These are phyloP conservation scores for Pelargonium citronellum DNA, from an alignment of 441 rosid species.

Conservation along the genomic window DNA sequence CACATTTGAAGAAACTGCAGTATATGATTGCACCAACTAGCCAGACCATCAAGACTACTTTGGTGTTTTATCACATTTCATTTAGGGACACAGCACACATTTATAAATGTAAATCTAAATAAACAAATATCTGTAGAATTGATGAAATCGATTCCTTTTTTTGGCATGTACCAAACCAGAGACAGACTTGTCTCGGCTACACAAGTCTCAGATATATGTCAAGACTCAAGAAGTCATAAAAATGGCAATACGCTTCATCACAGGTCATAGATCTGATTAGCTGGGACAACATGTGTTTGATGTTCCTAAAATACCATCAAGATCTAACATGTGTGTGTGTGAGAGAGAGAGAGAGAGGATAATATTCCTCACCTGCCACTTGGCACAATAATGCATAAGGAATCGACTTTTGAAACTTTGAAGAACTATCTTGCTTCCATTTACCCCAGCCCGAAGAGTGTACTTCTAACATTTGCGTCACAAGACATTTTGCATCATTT, in stretches of 20 bases:
- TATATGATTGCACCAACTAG: not conserved
- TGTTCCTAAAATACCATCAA: not conserved
- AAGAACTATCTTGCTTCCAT: conserved; percentile 70
- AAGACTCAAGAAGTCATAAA: not conserved
- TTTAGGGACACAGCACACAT: not conserved
- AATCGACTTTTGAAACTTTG: conserved; percentile 85
- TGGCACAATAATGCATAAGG: conserved; percentile 78
- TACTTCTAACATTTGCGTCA: conserved; percentile 84
- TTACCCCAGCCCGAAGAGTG: conserved; percentile 61
- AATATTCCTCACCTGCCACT: conserved; percentile 63
- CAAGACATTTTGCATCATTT: conserved; percentile 57
- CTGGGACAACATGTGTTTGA: not conserved
- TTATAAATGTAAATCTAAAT: not conserved
- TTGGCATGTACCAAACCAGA: not conserved
- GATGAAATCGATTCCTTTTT: not conserved
- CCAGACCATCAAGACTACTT: not conserved
- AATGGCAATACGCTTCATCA: not conserved
- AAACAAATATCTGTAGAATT: not conserved
- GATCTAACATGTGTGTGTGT: not conserved
- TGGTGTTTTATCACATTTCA: not conserved
- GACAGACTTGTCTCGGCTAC: conserved; percentile 1
- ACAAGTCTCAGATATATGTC: not conserved
- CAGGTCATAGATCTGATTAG: not conserved
- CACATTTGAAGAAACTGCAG: not conserved
- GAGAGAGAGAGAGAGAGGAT: conserved; percentile 5